Evolutionary conservation across 257 asterid species (phyloP).

Genomic region (Knoxia roxburghii): DNA sequence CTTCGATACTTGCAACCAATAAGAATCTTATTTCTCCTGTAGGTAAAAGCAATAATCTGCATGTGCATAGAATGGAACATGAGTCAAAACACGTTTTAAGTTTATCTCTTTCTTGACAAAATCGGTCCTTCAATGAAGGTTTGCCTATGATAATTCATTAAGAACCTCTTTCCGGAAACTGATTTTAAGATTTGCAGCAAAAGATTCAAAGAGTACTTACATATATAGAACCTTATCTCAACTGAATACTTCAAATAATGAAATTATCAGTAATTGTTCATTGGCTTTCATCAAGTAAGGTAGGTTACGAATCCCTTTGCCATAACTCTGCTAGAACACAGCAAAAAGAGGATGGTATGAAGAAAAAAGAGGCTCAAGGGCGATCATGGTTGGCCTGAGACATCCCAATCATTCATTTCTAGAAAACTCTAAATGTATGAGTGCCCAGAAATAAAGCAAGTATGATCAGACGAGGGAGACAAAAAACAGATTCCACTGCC

Average conservation of each 20-base stretch:
- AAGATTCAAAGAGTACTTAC: neutral
- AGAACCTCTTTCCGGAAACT: neutral
- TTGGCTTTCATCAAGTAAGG: neutral
- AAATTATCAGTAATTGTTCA: no score
- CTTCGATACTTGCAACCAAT: slow-evolving; percentile 80
- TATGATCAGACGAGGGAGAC: neutral
- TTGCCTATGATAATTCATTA: neutral
- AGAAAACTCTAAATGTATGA: neutral
- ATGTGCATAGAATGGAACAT: slow-evolving; percentile 5
- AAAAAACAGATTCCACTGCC: neutral
- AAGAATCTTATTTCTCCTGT: slow-evolving; percentile 41
- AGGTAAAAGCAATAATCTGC: slow-evolving; percentile 81
- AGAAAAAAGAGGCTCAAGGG: neutral
- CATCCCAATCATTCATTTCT: neutral
- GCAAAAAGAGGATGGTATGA: neutral
- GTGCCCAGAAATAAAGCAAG: neutral
- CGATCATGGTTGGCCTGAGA: neutral
- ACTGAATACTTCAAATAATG: neutral
- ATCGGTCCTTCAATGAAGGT: neutral
- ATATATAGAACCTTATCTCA: neutral
- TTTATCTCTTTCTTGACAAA: neutral
- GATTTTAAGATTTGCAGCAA: neutral
- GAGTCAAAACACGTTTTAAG: slow-evolving; percentile 1
- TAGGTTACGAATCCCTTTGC: neutral
- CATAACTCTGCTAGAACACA: neutral